Evolutionary conservation across 352 stramenopile species (phyloP).

Genomic region (Phytophthora megakarya): DNA sequence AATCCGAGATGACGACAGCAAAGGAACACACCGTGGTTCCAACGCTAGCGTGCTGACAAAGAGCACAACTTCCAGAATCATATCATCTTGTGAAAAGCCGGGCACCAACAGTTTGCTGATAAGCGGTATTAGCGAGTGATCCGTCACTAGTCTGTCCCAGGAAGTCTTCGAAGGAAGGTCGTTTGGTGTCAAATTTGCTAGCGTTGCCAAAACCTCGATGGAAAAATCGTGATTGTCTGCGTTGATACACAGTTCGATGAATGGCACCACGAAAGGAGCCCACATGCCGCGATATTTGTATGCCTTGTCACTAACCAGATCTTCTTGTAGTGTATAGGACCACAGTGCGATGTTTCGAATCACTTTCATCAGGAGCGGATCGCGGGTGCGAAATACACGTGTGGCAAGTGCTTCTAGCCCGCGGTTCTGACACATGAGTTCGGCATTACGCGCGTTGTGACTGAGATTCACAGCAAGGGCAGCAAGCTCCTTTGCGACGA

Average conservation of each 20-base stretch:
- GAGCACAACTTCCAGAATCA: conserved; percentile 91
- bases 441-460: conserved; percentile 88
- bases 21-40: conserved; percentile 81
- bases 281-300: conserved; percentile 95
- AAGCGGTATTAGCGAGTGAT: conserved; percentile 89
- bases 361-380: conserved; percentile 95
- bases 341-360: conserved; percentile 92
- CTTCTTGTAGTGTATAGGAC: conserved; percentile 92
- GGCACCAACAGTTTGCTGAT: conserved; percentile 92
- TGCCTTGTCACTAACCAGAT: conserved; percentile 80
- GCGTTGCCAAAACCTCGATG: conserved; percentile 92
- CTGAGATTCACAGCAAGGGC: conserved; percentile 95
- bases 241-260: conserved; percentile 86
- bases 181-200: conserved; percentile 92
- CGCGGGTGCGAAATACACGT: conserved; percentile 86
- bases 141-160: conserved; percentile 90
- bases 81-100: conserved; percentile 92
- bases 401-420: conserved; percentile 91
- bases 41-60: conserved; percentile 81
- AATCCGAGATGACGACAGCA: conserved; percentile 75
- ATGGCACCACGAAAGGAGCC: conserved; percentile 87
- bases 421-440: conserved; percentile 90
- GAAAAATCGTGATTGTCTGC: conserved; percentile 94
- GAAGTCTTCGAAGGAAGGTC: conserved; percentile 89
- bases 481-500: conserved; percentile 92